phyloP scores from a whole-genome alignment of 2,329 filamentous ascomycete genomes.

The Alternaria gansuensis region DNA sequence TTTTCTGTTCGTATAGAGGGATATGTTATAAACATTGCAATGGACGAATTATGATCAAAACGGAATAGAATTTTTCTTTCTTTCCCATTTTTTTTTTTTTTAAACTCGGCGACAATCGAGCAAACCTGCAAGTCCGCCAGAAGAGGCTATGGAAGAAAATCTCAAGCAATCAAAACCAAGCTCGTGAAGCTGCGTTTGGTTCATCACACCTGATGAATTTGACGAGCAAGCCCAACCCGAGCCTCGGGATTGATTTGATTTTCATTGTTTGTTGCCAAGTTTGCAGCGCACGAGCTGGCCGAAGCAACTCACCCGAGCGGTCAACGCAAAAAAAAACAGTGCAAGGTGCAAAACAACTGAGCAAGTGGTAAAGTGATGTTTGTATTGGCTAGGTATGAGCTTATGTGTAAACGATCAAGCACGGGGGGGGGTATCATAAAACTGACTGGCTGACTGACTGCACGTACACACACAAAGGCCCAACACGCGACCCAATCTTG shows the following conservation, averaged over 20 bases:
- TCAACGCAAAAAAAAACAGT: neutral
- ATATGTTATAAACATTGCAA: neutral
- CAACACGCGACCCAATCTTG: conserved; percentile 4
- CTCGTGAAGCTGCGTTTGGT: no score
- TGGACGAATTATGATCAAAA: neutral
- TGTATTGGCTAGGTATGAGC: conserved; percentile 1
- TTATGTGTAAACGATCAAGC: neutral
- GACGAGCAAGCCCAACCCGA: no score
- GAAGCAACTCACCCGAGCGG: no score
- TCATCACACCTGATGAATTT: no score
- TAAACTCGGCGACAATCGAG: no score
- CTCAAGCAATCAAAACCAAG: neutral
- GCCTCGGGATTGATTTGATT: no score
- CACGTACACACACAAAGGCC: conserved; percentile 3
- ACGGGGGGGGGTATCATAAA: conserved; percentile 8
- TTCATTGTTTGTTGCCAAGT: no score
- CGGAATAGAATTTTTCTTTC: neutral
- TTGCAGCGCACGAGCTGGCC: no score
- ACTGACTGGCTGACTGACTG: conserved; percentile 9
- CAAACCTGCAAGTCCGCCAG: no score
- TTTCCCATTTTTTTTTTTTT: neutral
- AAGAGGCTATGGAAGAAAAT: neutral
- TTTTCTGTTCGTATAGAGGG: neutral
- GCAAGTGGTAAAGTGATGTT: neutral
- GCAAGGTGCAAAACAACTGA: neutral